phyloP scores from a whole-genome alignment of 768 basidiomycete species.

The Leucocoprinus sp. region DNA sequence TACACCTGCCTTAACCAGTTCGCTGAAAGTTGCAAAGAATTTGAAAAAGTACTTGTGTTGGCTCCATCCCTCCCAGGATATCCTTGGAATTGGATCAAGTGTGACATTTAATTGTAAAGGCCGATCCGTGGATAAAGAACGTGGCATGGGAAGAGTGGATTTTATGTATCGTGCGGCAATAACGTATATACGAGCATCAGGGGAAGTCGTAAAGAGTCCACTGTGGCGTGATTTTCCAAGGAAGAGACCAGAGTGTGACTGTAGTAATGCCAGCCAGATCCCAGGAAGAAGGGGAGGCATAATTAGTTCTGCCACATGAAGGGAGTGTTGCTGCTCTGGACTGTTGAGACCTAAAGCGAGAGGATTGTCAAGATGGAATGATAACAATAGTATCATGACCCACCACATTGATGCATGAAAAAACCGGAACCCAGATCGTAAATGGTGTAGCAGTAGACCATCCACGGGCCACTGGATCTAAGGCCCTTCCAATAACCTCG shows the following conservation, averaged over 20 bases:
- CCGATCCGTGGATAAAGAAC: conserved; percentile 8
- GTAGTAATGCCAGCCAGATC: conserved; percentile 14
- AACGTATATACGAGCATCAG: conserved; percentile 8
- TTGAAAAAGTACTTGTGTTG: conserved; percentile 6
- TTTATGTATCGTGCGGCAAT: conserved; percentile 5
- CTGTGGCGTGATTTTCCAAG: conserved; percentile 17
- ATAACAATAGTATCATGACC: too few species aligned
- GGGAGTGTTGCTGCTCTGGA: too few species aligned
- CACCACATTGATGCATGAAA: too few species aligned
- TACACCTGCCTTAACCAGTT: conserved; percentile 11
- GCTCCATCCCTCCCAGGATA: conserved; percentile 13
- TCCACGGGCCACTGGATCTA: too few species aligned
- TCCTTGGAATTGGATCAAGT: background rate
- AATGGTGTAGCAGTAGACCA: too few species aligned
- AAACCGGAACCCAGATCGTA: too few species aligned
- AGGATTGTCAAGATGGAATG: too few species aligned
- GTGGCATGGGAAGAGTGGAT: background rate
- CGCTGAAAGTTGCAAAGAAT: background rate
- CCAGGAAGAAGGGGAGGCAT: conserved; percentile 12
- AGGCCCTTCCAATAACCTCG: too few species aligned
- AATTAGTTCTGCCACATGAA: conserved; percentile 11
- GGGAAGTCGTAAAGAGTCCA: conserved; percentile 18
- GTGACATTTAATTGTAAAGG: background rate
- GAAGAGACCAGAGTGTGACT: conserved; percentile 28
- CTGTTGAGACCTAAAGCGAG: too few species aligned